Conservation (phyloP, 2,329 filamentous ascomycete genomes). For the Colletotrichum liriopes region DNA sequence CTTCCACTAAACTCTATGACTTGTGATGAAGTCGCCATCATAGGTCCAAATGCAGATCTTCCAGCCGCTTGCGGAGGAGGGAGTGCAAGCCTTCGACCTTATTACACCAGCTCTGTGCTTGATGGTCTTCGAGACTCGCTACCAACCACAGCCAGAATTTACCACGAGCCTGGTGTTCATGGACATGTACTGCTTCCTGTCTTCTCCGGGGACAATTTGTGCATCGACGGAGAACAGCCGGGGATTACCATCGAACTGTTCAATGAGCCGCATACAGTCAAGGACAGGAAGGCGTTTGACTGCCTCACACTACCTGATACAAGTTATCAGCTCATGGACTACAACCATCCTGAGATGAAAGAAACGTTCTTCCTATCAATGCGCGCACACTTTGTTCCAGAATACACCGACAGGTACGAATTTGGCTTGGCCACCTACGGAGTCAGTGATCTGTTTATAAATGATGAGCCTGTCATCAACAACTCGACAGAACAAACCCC, state of each 20-base stretch:
- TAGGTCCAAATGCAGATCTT: conserved; percentile 71
- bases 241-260: conserved; percentile 76
- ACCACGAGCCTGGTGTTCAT: conserved; percentile 70
- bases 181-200: conserved; percentile 76
- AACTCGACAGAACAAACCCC: conserved; percentile 75
- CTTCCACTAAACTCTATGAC: conserved; percentile 75
- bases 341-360: conserved; percentile 65
- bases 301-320: conserved; percentile 62
- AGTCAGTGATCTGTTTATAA: conserved; percentile 74
- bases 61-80: conserved; percentile 75
- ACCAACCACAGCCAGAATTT: conserved; percentile 58
- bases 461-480: conserved; percentile 75
- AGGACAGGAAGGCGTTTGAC: conserved; percentile 66
- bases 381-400: conserved; percentile 71
- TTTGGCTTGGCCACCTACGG: conserved; percentile 77
- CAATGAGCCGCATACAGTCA: conserved; percentile 67
- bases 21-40: conserved; percentile 61
- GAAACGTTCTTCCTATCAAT: conserved; percentile 72
- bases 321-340: conserved; percentile 66
- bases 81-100: conserved; percentile 73
- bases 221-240: conserved; percentile 66
- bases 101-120: conserved; percentile 80
- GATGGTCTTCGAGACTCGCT: conserved; percentile 76
- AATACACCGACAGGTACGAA: conserved; percentile 73
- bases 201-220: conserved; percentile 64